Evolutionary conservation across 2,329 filamentous ascomycete species (phyloP).

Genomic region (Mollisia scopiformis): DNA sequence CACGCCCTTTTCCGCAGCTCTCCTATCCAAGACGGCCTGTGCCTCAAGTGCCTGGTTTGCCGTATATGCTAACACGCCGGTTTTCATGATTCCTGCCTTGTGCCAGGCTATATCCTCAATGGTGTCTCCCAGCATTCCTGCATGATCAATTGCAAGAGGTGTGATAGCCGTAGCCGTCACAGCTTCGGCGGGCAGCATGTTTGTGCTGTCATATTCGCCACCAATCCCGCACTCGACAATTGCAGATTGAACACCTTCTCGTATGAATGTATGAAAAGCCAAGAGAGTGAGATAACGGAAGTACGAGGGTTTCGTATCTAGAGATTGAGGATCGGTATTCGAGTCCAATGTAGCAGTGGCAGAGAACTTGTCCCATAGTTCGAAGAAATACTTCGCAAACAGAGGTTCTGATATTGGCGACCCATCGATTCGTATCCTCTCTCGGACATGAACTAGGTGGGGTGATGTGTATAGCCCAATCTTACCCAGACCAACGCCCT

Average conservation of each 20-base stretch:
- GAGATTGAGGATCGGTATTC: constrained; percentile 9
- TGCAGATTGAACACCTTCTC: constrained; percentile 75
- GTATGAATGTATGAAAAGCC: constrained; percentile 81
- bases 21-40: constrained; percentile 59
- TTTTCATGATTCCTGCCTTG: constrained; percentile 86
- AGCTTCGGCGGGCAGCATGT: constrained; percentile 64
- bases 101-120: constrained; percentile 88
- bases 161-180: constrained; percentile 73
- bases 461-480: constrained; percentile 71
- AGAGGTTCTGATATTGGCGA: constrained; percentile 57
- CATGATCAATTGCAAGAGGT: constrained; percentile 84
- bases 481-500: constrained; percentile 25
- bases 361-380: constrained; percentile 62
- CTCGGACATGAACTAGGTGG: constrained; percentile 68
- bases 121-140: constrained; percentile 76
- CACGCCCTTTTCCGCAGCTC: constrained; percentile 49
- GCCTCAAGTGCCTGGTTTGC: constrained; percentile 59
- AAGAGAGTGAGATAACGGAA: constrained; percentile 91
- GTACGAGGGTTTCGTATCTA: constrained; percentile 74
- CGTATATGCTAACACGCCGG: constrained; percentile 64
- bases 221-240: constrained; percentile 94
- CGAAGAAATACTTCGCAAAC: constrained; percentile 68
- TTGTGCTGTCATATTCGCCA: constrained; percentile 91
- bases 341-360: constrained; percentile 34
- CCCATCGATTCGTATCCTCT: constrained; percentile 67